Evolutionary conservation across 345 rosid genomes (phyloP), one percentile per base, ranked within the genome.

Genomic region (Microcos paniculata): DNA sequence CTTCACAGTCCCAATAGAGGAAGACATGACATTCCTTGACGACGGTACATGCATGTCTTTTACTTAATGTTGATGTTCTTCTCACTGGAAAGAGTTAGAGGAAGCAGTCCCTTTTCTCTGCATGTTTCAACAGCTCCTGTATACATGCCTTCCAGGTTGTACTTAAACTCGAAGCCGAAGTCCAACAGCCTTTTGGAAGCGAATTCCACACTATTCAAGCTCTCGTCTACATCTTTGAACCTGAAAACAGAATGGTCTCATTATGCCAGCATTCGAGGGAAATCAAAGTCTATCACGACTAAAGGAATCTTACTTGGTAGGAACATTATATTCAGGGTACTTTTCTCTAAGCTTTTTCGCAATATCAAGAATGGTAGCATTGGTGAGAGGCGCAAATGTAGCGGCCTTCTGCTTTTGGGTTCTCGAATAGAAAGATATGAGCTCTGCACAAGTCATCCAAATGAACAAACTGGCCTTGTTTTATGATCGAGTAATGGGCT

Each of bases 391-490:
- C 77, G 73, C 89, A 80, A 21, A 86, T 82, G 83, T 86, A 84
- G 13, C 89, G 80, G 5, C 87, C 89, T 45, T 80, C 70, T 2
- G 86, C 89, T 43, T 80, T 72, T 15, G 87, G 84, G 74, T 84
- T 55, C 86, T 86, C 82, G 23, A 42, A 80, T 62, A 82, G 33
- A 52, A 69, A 80, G 35, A 82, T 84, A 23, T 84, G 87, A 45
- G 84, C 72, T 33, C 28, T 72, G 80, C 89, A 86, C 38, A 86
- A 82, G 61, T 86, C 89, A 70, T 84, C 87, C 79, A 80, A 24
- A 28, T 79, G 83, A 59, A 80, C 79, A 1, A 35, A 72, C 4
- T 66, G 79, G 3, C 71, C 69, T 52, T 66, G 70, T 56, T 53
- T 42, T 19, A 83, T 30, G 16, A 77, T 59, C 19, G 64, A 46